Evolutionary conservation across 768 basidiomycete genomes (phyloP), one percentile per base, ranked within the genome.

Genomic region (Tremella fuciformis): DNA sequence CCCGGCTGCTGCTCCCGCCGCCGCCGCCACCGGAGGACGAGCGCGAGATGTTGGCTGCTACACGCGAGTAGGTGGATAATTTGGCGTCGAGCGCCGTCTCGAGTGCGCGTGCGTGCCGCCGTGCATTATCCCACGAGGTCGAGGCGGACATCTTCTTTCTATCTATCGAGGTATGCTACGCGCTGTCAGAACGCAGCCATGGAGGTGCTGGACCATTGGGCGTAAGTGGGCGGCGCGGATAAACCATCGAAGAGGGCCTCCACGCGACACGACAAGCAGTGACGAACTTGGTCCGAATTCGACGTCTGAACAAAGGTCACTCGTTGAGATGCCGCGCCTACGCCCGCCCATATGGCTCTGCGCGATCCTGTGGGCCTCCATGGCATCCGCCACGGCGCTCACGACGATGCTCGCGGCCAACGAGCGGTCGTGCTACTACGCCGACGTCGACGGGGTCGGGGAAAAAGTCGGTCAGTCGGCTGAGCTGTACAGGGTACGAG

Each of bases 81-180:
- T 96, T 94, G 29, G 88, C 80, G 73, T 96, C 91, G 63, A 98
- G 88, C 21, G 91, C 82, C 47, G 91, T 90, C 74, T 98, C 94
- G 24, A 97, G 84, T 3, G 92, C 92, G 69, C 93, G 83, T 78
- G 90, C 90, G 77, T 94, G 91, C 54, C 91, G 81, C 69, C 96
- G 88, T 29, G 97, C 82, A 55, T 87, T 84, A 67, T 98, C 94
- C 80, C 92, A 93, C 37, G 70, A 53, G 38, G 72, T 55, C 19
- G 71, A 57, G 29, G 29, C 4, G 29, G 29, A 34, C 29, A 34
- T 34, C 29, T 11, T 22, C 22, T 13, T n/a, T 11, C 1, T 24
- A 34, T 34, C 6, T 11, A 34, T 34, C 29, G 29, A 34, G 29
- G 29, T 34, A 34, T 34, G 29, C 29, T 34, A 34, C 29, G 29